These are phyloP conservation scores for Plenodomus biglobosus DNA, from an alignment of 2,329 filamentous ascomycete genomes.

Conservation along the genomic window DNA sequence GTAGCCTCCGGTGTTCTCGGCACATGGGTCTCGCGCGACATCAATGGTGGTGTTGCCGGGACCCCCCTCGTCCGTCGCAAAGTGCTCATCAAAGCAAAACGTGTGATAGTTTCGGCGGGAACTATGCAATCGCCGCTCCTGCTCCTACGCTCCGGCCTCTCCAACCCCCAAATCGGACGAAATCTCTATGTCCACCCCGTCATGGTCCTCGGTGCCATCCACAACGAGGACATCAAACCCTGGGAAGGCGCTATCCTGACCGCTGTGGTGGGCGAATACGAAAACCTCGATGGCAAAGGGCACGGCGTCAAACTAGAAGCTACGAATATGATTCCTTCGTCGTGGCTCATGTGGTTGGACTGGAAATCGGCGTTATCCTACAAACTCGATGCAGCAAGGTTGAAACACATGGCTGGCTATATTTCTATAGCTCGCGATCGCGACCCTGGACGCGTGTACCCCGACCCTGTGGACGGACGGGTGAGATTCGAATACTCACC, in stretches of 20 bases:
- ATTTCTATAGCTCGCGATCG: constrained; percentile 76
- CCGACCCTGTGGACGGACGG: constrained; percentile 67
- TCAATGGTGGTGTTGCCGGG: constrained; percentile 59
- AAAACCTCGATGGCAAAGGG: constrained; percentile 76
- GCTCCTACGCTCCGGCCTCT: constrained; percentile 74
- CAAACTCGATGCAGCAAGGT: constrained; percentile 70
- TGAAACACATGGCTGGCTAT: constrained; percentile 69
- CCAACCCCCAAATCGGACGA: constrained; percentile 77
- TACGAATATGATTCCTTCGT: constrained; percentile 71
- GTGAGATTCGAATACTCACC: constrained; percentile 69
- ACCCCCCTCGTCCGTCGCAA: constrained; percentile 57
- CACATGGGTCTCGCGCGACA: constrained; percentile 72
- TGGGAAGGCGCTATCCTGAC: constrained; percentile 78
- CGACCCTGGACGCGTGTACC: constrained; percentile 72
- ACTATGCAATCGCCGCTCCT: constrained; percentile 76
- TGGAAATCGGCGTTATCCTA: constrained; percentile 70
- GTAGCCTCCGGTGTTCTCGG: constrained; percentile 72
- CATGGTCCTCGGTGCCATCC: constrained; percentile 58
- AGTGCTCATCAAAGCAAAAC: constrained; percentile 74
- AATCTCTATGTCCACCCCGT: constrained; percentile 84
- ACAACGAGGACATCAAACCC: constrained; percentile 65
- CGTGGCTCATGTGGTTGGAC: constrained; percentile 63
- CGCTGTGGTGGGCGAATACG: constrained; percentile 72
- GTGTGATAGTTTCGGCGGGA: constrained; percentile 76
- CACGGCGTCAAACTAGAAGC: constrained; percentile 83